Evolutionary conservation across 164 flowering plant species (phyloP).

Genomic region (Aristolochia fimbriata): DNA sequence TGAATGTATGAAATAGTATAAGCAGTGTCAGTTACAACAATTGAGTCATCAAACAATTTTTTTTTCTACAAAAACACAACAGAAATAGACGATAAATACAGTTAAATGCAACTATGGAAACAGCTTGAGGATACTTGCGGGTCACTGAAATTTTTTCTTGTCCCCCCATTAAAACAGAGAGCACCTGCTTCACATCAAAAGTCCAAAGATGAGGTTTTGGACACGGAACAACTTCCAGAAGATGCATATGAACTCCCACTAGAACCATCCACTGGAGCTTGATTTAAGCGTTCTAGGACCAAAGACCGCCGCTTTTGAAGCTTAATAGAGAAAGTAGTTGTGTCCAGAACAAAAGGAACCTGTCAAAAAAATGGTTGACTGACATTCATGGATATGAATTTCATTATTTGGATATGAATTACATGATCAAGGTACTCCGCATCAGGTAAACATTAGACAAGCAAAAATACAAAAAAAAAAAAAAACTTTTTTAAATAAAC

Average conservation of each 20-base stretch:
- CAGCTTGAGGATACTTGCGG: too few species aligned
- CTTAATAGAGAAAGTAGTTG: slow-evolving; percentile 78
- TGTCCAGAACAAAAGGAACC: slow-evolving; percentile 84
- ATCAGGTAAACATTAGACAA: not conserved
- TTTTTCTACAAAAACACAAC: too few species aligned
- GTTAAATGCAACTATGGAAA: too few species aligned
- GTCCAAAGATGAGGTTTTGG: slow-evolving; percentile 46
- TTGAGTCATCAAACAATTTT: too few species aligned
- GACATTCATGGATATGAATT: too few species aligned
- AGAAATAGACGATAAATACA: too few species aligned
- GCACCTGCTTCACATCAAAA: slow-evolving; percentile 25
- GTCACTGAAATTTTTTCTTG: too few species aligned
- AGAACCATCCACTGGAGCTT: slow-evolving; percentile 90
- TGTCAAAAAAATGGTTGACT: slow-evolving; percentile 11
- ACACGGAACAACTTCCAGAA: slow-evolving; percentile 56
- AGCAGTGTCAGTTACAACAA: too few species aligned
- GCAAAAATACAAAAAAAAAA: not conserved
- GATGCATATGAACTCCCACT: slow-evolving; percentile 67
- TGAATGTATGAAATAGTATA: too few species aligned
- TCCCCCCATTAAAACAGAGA: too few species aligned
- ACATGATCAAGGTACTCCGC: too few species aligned
- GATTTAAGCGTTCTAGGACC: slow-evolving; percentile 81
- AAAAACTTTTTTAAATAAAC: not conserved
- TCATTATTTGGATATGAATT: too few species aligned
- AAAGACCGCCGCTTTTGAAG: slow-evolving; percentile 58